Base-by-base conservation (phyloP, 805 yeast species). In the Candida lessepsii region DNA sequence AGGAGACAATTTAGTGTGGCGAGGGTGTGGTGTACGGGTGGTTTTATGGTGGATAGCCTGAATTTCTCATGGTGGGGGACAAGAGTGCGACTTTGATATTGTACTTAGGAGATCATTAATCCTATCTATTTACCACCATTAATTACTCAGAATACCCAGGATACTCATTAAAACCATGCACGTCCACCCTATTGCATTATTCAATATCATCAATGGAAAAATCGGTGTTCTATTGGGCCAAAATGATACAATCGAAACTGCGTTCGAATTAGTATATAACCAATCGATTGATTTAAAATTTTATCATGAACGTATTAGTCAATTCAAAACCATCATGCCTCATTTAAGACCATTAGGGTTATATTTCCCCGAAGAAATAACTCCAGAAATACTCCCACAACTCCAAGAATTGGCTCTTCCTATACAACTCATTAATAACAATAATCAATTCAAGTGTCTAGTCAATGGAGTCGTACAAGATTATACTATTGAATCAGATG, bases 271-370 rank as follows among this genome's bases (percentile, higher is more conserved):
- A 21, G 34, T 53, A 7, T 39, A 46, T 11, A 24, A 47, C 14
- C 16, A 42, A 6, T 10, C 9, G 1, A 40, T 64, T 4, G 65
- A 67, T 46, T 19, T 40, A 11, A 51, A 51, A 5, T 61, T 52
- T 36, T 51, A 64, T 21, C 29, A 44, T 8, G 56, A 54, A 31
- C 48, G 67, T 26, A 42, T 56, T 13, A 52, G 49, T 3, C 65
- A 67, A 34, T 54, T 60, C 38, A 43, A 47, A 20, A 52, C 60
- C 0, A 61, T 65, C 1, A 40, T 51, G 5, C 70, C 71, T 1
- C 51, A 54, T 18, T 46, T 50, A 25, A 29, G 35, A 5, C 44
- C 63, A 11, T 46, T 65, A 10, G 74, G 73, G 0, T 20, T 65
- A 9, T 69, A 64, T 45, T 51, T 56, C 9, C 46, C 54, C 5